Conservation (phyloP, 371 early-diverging fungal species). For the Actinomortierella ambigua region DNA sequence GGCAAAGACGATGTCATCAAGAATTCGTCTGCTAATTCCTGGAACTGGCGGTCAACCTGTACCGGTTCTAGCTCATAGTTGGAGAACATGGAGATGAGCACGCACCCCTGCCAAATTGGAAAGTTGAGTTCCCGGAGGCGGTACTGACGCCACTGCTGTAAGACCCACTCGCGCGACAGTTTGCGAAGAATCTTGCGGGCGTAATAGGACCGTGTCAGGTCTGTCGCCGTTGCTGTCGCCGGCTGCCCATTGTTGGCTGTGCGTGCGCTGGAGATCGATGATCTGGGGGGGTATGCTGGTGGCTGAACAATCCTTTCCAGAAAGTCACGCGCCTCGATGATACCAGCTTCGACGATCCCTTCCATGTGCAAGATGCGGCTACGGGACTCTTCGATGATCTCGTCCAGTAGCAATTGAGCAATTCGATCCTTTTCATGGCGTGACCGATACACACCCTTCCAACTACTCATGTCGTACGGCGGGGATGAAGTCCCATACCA, state of each 20-base stretch:
- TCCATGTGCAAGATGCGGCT: slow-evolving; percentile 41
- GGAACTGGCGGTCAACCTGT: slow-evolving; percentile 29
- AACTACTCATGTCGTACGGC: slow-evolving; percentile 15
- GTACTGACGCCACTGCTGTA: slow-evolving; percentile 43
- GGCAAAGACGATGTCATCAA: slow-evolving; percentile 18
- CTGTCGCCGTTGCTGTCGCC: slow-evolving; percentile 15
- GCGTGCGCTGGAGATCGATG: too few species aligned
- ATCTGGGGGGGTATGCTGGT: background rate
- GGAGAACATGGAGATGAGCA: slow-evolving; percentile 41
- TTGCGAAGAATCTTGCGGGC: slow-evolving; percentile 32
- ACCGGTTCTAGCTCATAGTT: slow-evolving; percentile 25
- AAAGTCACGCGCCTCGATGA: slow-evolving; percentile 39
- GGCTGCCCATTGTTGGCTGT: too few species aligned
- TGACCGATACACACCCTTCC: slow-evolving; percentile 35
- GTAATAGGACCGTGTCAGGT: slow-evolving; percentile 31
- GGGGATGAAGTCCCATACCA: slow-evolving; percentile 31
- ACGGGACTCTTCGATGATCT: slow-evolving; percentile 38
- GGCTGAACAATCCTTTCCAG: slow-evolving; percentile 35
- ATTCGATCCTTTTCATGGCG: slow-evolving; percentile 34
- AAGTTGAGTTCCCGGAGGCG: slow-evolving; percentile 19
- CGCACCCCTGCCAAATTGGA: slow-evolving; percentile 46
- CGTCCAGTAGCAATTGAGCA: slow-evolving; percentile 24
- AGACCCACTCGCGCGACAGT: slow-evolving; percentile 37
- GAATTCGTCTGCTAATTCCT: slow-evolving; percentile 36
- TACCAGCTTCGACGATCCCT: slow-evolving; percentile 33